phyloP scores from a whole-genome alignment of 2,329 filamentous ascomycete species.

The Rhynchosporium graminicola region DNA sequence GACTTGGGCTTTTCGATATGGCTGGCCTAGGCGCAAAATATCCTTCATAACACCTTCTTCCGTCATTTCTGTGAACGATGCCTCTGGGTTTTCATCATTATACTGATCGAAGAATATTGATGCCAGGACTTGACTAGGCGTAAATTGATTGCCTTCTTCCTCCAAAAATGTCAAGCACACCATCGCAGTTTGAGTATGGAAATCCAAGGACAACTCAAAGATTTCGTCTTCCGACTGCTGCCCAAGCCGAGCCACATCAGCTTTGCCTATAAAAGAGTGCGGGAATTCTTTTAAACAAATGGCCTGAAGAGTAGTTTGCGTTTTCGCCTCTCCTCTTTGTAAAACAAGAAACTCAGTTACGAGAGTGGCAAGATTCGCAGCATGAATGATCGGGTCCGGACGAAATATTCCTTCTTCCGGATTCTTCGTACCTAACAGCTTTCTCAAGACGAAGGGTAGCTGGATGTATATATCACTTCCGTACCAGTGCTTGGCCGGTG shows the following conservation, averaged over 20 bases:
- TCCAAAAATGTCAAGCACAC: constrained; percentile 44
- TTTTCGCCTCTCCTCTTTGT: constrained; percentile 21
- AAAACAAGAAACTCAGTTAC: constrained; percentile 42
- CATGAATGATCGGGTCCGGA: constrained; percentile 44
- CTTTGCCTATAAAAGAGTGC: constrained; percentile 40
- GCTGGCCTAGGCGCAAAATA: constrained; percentile 33
- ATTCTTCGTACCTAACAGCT: constrained; percentile 38
- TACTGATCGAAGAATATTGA: constrained; percentile 45
- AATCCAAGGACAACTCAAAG: constrained; percentile 51
- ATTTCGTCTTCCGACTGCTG: constrained; percentile 46
- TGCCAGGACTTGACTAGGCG: constrained; percentile 44
- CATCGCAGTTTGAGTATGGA: constrained; percentile 57
- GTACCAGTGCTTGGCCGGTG: constrained; percentile 23
- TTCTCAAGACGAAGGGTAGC: constrained; percentile 35
- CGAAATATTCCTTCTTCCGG: constrained; percentile 36
- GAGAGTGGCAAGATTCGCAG: constrained; percentile 47
- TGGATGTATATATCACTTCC: constrained; percentile 42
- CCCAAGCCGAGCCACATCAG: constrained; percentile 34
- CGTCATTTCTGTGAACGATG: constrained; percentile 41
- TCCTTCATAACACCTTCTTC: constrained; percentile 41
- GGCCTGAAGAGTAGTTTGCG: constrained; percentile 30
- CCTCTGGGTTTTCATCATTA: constrained; percentile 31
- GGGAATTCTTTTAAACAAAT: constrained; percentile 41
- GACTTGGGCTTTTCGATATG: constrained; percentile 36
- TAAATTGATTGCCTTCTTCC: constrained; percentile 38